phyloP scores from a whole-genome alignment of 2,329 filamentous ascomycete species.

The Apiospora malaysiana region DNA sequence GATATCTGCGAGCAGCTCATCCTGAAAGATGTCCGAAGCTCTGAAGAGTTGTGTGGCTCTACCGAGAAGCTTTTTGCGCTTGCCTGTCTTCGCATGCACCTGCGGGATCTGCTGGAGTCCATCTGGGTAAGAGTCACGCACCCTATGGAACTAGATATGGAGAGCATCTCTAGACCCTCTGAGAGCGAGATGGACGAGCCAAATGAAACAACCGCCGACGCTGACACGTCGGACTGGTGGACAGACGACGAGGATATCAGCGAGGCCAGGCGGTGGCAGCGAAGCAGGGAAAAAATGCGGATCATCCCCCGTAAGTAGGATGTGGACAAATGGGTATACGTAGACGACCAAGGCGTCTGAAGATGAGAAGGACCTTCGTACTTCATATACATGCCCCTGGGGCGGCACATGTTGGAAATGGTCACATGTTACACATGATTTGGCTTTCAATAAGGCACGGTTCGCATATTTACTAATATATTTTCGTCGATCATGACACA shows the following conservation, averaged over 20 bases:
- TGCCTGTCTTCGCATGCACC: background rate
- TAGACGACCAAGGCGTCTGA: background rate
- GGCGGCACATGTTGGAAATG: no score
- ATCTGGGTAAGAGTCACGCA: background rate
- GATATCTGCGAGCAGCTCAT: background rate
- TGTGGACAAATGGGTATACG: no score
- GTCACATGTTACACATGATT: no score
- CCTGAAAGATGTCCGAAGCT: background rate
- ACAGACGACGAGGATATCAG: background rate
- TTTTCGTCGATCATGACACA: no score
- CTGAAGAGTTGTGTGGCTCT: background rate
- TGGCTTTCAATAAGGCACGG: no score
- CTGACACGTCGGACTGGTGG: background rate
- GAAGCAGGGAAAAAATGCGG: background rate
- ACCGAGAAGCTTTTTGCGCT: background rate
- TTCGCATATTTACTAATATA: no score
- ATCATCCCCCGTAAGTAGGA: background rate
- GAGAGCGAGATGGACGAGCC: background rate
- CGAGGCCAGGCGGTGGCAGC: background rate
- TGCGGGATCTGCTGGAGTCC: background rate
- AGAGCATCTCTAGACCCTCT: background rate
- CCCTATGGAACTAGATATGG: background rate
- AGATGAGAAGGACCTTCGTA: no score
- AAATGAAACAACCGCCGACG: background rate
- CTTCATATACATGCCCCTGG: no score